phyloP scores from a whole-genome alignment of 1,139 yeast genomes.

The Scheffersomyces stambukii region DNA sequence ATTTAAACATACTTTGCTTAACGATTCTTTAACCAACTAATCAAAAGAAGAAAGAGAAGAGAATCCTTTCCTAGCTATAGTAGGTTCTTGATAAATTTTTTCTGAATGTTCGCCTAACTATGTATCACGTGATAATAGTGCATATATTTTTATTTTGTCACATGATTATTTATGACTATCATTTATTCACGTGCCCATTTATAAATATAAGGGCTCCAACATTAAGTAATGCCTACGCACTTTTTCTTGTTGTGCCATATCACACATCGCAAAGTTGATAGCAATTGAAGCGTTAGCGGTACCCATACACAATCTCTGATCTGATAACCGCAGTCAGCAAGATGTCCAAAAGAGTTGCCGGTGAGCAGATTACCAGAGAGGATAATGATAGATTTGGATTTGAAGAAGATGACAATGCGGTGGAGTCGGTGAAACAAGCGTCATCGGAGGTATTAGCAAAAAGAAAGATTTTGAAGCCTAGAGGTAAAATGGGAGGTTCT shows the following conservation, averaged over 20 bases:
- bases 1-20: slow-evolving; percentile 11
- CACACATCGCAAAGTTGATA: too few relatives aligned
- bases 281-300: too few relatives aligned
- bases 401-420: slow-evolving; percentile 35
- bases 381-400: slow-evolving; percentile 22
- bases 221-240: too few relatives aligned
- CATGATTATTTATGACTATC: too few relatives aligned
- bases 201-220: too few relatives aligned
- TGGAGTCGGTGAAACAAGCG: slow-evolving; percentile 36
- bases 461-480: slow-evolving; percentile 66
- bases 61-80: slow-evolving; percentile 3
- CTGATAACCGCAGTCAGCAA: too few relatives aligned
- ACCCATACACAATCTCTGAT: too few relatives aligned
- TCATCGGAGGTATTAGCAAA: slow-evolving; percentile 59
- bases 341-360: slow-evolving; percentile 70
- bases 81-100: slow-evolving; percentile 3
- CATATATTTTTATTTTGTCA: too few relatives aligned
- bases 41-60: slow-evolving; percentile 8
- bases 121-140: too few relatives aligned
- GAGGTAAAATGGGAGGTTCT: slow-evolving; percentile 18
- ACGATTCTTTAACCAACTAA: slow-evolving; percentile 12
- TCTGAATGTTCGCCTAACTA: too few relatives aligned
- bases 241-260: too few relatives aligned
- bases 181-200: too few relatives aligned
- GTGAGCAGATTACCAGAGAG: slow-evolving; percentile 52